Evolutionary conservation across 2,329 filamentous ascomycete species (phyloP), one percentile per base, ranked within the genome.

Genomic region (Alternaria sp.): DNA sequence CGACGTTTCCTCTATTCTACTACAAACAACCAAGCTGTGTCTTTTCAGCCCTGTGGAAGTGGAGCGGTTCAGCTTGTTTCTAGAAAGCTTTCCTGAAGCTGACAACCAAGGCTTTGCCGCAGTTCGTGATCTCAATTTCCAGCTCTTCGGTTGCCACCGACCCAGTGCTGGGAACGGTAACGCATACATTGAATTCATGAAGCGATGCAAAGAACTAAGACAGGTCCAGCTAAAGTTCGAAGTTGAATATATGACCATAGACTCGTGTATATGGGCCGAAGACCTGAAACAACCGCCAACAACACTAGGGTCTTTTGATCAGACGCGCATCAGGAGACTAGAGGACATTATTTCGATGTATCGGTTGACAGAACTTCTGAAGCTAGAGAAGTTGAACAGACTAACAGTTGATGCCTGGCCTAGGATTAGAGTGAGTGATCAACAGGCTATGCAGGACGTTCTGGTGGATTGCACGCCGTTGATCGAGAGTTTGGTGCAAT

Each of bases 391-490:
- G 46, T n/a, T 57, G 42, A 24, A 24, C 6, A 44, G 14, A 16
- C n/a, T 63, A 28, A 53, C 26, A 22, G 46, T 60, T 30, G 53
- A 60, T 18, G 36, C 54, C 7, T 63, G 60, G 52, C 52, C 60
- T 16, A 51, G 39, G 43, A 30, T 49, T 22, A 38, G 44, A 22
- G 36, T 49, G 14, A 46, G 48, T 42, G 18, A 36, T 43, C n/a
- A 39, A 1, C 20, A 43, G n/a, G 20, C 55, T n/a, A 36, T 56
- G 22, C 20, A 42, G 32, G 28, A 36, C 22, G 42, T 48, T 14
- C 16, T 55, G 30, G 51, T 57, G 12, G 34, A 59, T 32, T 54
- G 39, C 32, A 32, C 49, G 20, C 51, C 59, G 30, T 26, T 51
- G 30, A 47, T 62, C 11, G 32, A 48, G 38, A 16, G 30, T 32